Conservation (phyloP, 208 protist species). For the Trypanosoma platydactyli region DNA sequence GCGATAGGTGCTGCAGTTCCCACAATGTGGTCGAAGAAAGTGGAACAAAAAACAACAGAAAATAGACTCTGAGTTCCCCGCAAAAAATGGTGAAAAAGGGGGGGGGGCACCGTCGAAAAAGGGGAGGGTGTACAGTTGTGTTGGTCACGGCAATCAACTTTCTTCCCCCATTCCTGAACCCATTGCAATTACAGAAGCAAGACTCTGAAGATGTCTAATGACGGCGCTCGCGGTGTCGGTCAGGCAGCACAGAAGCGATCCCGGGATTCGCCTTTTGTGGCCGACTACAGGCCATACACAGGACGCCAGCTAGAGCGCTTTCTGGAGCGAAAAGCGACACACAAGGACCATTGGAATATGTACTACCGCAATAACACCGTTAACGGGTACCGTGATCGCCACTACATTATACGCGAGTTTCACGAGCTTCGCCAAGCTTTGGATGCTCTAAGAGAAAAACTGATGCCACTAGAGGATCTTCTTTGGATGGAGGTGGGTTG, state of each 20-base stretch:
- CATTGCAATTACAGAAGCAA: slow-evolving; percentile 3
- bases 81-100: no score
- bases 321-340: slow-evolving; percentile 27
- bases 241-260: slow-evolving; percentile 21
- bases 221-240: background rate
- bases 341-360: slow-evolving; percentile 75
- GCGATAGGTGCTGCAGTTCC: background rate
- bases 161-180: background rate
- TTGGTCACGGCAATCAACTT: background rate
- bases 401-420: slow-evolving; percentile 90
- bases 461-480: slow-evolving; percentile 2
- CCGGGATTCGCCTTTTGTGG: slow-evolving; percentile 61
- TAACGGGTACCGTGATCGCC: slow-evolving; percentile 89
- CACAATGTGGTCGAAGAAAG: no score
- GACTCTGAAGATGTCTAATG: slow-evolving; percentile 10
- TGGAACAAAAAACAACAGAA: background rate
- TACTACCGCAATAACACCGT: slow-evolving; percentile 92
- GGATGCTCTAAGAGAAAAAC: slow-evolving; percentile 7
- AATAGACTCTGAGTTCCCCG: background rate
- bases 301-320: slow-evolving; percentile 40
- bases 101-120: no score
- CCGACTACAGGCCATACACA: slow-evolving; percentile 80
- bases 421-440: slow-evolving; percentile 57
- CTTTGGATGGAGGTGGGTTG: slow-evolving; percentile 92
- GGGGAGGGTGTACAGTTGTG: no score